Percentiles rank a stretch among this genome's conserved stretches.
These are phyloP conservation scores for Wickerhamomyces strasburgensis DNA, from an alignment of 805 yeast genomes.

Conservation along the genomic window DNA sequence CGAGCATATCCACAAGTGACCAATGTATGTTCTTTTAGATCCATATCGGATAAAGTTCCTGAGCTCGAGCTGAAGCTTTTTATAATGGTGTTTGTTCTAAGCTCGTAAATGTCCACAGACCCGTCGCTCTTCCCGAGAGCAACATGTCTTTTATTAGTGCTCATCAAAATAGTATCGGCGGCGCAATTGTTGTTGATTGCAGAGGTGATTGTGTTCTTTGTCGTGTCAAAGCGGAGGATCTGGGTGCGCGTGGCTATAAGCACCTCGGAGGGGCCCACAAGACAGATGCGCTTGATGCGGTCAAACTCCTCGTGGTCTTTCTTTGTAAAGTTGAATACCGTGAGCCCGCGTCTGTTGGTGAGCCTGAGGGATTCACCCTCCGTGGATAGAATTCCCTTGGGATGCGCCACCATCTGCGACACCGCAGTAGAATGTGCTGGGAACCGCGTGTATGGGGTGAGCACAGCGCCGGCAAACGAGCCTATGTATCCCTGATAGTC, in stretches of 20 bases:
- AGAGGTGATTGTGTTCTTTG: slow-evolving; percentile 32
- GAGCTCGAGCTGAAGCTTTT: slow-evolving; percentile 56
- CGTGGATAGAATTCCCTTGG: slow-evolving; percentile 54
- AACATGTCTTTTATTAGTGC: slow-evolving; percentile 47
- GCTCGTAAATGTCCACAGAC: slow-evolving; percentile 58
- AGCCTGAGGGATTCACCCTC: slow-evolving; percentile 47
- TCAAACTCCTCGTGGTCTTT: slow-evolving; percentile 29
- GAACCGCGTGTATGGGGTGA: slow-evolving; percentile 55
- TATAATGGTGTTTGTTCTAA: slow-evolving; percentile 41
- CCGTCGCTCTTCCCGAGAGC: slow-evolving; percentile 59
- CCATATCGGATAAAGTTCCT: slow-evolving; percentile 58
- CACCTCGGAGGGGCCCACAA: slow-evolving; percentile 36
- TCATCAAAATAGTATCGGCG: slow-evolving; percentile 42
- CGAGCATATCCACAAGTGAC: slow-evolving; percentile 79
- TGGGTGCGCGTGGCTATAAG: slow-evolving; percentile 40
- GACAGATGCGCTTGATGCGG: slow-evolving; percentile 28
- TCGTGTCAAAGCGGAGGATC: slow-evolving; percentile 39
- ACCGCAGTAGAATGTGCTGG: slow-evolving; percentile 47
- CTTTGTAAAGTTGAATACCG: slow-evolving; percentile 29
- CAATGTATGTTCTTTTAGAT: slow-evolving; percentile 57
- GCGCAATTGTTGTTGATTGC: too few species aligned
- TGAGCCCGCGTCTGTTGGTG: slow-evolving; percentile 53
- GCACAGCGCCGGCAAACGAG: slow-evolving; percentile 40
- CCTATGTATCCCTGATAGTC: slow-evolving; percentile 30
- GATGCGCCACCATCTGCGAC: slow-evolving; percentile 47